These are phyloP conservation scores for Puccinia triticina DNA, from an alignment of 1,284 basidiomycete species.

Conservation along the genomic window DNA sequence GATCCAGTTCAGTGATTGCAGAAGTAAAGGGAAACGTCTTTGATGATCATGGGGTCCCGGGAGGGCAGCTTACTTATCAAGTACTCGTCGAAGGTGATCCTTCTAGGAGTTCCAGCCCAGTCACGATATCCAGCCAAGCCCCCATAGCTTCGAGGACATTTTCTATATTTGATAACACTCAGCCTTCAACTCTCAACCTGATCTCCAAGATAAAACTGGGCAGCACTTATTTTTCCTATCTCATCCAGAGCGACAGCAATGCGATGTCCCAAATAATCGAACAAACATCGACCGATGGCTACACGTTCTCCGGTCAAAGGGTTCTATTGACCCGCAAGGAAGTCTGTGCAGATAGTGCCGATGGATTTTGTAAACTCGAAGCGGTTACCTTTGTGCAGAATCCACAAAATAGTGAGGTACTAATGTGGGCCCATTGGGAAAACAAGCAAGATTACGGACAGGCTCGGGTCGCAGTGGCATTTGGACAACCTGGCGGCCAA, in stretches of 20 bases:
- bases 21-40: neutral
- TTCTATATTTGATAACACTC: slow-evolving; percentile 21
- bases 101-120: neutral
- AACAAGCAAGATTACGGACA: slow-evolving; percentile 20
- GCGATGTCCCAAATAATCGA: slow-evolving; percentile 32
- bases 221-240: slow-evolving; percentile 15
- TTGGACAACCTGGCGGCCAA: slow-evolving; percentile 22
- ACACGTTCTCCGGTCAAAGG: slow-evolving; percentile 7
- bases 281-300: slow-evolving; percentile 25
- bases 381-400: slow-evolving; percentile 23
- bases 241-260: slow-evolving; percentile 3
- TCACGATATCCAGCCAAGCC: neutral
- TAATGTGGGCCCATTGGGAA: slow-evolving; percentile 44
- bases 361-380: slow-evolving; percentile 35
- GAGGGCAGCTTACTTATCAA: slow-evolving; percentile 21
- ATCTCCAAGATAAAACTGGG: slow-evolving; percentile 29
- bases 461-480: slow-evolving; percentile 20
- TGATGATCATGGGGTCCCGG: slow-evolving; percentile 16
- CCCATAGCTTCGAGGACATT: neutral
- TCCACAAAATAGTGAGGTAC: slow-evolving; percentile 16
- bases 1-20: neutral
- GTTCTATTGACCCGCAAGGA: slow-evolving; percentile 24
- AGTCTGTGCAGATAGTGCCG: slow-evolving; percentile 22
- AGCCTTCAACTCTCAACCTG: slow-evolving; percentile 7
- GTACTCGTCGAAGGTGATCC: neutral